Evolutionary conservation across 306 rosid genomes (phyloP).

Genomic region (Prunus kanzakura): DNA sequence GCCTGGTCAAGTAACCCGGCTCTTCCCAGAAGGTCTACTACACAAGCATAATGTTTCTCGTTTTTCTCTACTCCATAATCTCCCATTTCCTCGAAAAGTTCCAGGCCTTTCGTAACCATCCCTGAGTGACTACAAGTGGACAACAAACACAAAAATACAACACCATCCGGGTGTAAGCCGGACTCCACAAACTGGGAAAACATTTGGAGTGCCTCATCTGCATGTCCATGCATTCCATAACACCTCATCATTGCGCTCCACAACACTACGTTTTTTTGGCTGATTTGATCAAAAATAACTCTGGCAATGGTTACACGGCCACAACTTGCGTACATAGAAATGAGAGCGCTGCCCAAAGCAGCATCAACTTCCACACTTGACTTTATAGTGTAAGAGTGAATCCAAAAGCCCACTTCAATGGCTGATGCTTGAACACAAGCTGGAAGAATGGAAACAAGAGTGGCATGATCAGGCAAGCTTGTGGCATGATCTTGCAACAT

Average conservation of each 20-base stretch:
- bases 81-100: constrained; percentile 54
- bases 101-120: constrained; percentile 51
- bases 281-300: constrained; percentile 42
- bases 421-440: constrained; percentile 59
- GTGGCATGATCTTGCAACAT: constrained; percentile 37
- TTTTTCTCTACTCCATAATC: constrained; percentile 47
- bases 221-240: constrained; percentile 65
- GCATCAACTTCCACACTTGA: constrained; percentile 52
- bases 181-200: constrained; percentile 41
- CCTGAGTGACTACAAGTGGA: constrained; percentile 83
- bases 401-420: constrained; percentile 60
- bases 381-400: constrained; percentile 63
- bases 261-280: constrained; percentile 41
- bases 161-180: constrained; percentile 45
- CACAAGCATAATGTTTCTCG: constrained; percentile 69
- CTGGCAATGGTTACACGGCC: constrained; percentile 55
- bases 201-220: constrained; percentile 58
- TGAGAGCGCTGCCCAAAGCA: constrained; percentile 56
- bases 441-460: constrained; percentile 58
- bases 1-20: constrained; percentile 65
- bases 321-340: constrained; percentile 65
- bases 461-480: constrained; percentile 50
- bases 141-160: constrained; percentile 53
- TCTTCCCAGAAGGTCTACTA: constrained; percentile 81
- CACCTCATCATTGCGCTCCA: constrained; percentile 79